These are phyloP conservation scores for Yamadazyma dendronema DNA, from an alignment of 1,139 yeast species.

Conservation along the genomic window DNA sequence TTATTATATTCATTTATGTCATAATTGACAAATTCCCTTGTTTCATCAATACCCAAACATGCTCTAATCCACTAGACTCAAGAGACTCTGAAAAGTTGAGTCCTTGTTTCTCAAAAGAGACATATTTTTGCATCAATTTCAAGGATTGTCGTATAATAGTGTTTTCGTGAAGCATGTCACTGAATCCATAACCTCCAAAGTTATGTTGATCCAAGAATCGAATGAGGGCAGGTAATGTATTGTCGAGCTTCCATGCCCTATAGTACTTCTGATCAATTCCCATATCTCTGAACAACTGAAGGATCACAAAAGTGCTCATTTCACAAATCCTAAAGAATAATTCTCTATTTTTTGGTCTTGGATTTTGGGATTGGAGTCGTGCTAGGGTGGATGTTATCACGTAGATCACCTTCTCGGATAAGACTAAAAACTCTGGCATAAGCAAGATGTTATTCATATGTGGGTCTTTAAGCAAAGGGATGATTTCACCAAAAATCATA, in stretches of 20 bases:
- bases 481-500: conserved; percentile 1
- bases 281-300: conserved; percentile 1
- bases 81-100: conserved; percentile 1
- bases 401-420: conserved; percentile 2
- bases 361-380: neutral
- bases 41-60: conserved; percentile 3
- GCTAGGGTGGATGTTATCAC: conserved; percentile 1
- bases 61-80: conserved; percentile 2
- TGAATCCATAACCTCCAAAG: conserved; percentile 3
- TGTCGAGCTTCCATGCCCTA: conserved; percentile 5
- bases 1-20: neutral
- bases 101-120: conserved; percentile 3
- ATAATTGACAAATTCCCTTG: conserved; percentile 2
- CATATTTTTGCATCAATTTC: conserved; percentile 5
- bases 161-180: conserved; percentile 1
- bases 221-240: neutral
- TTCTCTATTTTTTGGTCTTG: conserved; percentile 1
- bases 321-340: conserved; percentile 1
- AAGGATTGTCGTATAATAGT: conserved; percentile 1
- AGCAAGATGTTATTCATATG: neutral
- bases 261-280: conserved; percentile 5
- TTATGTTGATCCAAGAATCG: conserved; percentile 1
- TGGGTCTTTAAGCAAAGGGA: conserved; percentile 1
- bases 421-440: conserved; percentile 1
- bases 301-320: conserved; percentile 2